Evolutionary conservation across 805 yeast species (phyloP).

Genomic region (Metschnikowia continentalis): DNA sequence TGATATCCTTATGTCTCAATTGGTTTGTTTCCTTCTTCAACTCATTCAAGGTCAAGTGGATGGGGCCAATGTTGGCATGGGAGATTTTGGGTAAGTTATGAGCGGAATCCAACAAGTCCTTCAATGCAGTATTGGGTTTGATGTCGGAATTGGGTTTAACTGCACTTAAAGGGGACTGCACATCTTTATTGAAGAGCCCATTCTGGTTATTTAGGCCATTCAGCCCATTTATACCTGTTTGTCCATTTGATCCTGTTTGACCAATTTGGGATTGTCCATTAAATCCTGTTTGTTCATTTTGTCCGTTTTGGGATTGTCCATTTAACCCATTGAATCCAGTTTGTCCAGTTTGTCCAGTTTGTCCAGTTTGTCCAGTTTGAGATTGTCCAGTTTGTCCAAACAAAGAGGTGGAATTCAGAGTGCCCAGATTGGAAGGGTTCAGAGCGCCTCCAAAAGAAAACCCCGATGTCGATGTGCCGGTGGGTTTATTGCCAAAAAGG

Average conservation of each 20-base stretch:
- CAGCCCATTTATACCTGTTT: no score
- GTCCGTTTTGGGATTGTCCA: neutral
- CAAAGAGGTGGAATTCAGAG: neutral
- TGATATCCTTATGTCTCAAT: slow-evolving; percentile 41
- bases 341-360: neutral
- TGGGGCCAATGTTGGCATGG: slow-evolving; percentile 67
- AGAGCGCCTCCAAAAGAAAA: slow-evolving; percentile 6
- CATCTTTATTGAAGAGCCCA: neutral
- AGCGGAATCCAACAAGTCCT: slow-evolving; percentile 75
- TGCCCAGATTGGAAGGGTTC: no score
- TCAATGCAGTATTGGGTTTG: slow-evolving; percentile 31
- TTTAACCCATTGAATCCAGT: no score
- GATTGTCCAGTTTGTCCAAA: neutral
- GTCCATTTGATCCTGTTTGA: no score
- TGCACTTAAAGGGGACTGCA: neutral
- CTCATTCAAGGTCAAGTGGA: slow-evolving; percentile 77
- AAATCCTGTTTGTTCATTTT: no score
- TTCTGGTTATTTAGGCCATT: no score
- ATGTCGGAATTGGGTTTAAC: neutral
- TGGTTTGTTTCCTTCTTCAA: slow-evolving; percentile 63
- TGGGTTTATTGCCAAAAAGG: slow-evolving; percentile 11
- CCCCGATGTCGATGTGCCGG: slow-evolving; percentile 6
- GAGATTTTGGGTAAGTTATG: slow-evolving; percentile 61
- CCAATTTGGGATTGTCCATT: neutral
- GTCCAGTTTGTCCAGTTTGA: neutral